These are phyloP conservation scores for Yamadazyma endophytica DNA, from an alignment of 805 yeast species.

Conservation along the genomic window DNA sequence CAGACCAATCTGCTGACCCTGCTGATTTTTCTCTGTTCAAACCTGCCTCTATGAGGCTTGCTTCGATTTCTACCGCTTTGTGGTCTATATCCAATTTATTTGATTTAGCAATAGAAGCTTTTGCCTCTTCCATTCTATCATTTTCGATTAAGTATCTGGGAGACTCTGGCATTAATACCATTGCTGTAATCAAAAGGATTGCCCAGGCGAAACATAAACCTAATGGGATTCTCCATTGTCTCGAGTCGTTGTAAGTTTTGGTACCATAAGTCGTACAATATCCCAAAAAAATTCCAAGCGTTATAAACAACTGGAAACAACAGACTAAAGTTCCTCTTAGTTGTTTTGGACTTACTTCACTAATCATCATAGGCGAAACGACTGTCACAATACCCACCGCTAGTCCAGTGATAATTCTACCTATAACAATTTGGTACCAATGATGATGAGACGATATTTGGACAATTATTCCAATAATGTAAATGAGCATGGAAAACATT, in stretches of 20 bases:
- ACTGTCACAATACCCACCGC: conserved; percentile 74
- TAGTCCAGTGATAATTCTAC: conserved; percentile 62
- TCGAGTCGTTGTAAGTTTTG: conserved; percentile 38
- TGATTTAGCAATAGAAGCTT: conserved; percentile 49
- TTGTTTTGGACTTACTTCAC: conserved; percentile 67
- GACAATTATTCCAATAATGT: conserved; percentile 56
- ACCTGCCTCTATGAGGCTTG: conserved; percentile 54
- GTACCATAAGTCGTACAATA: conserved; percentile 66
- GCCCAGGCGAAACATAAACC: conserved; percentile 55
- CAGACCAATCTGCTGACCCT: conserved; percentile 64
- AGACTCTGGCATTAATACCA: conserved; percentile 64
- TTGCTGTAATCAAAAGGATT: conserved; percentile 43
- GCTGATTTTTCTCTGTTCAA: conserved; percentile 58
- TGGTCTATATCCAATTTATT: conserved; percentile 54
- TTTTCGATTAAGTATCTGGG: conserved; percentile 59
- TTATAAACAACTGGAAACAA: conserved; percentile 65
- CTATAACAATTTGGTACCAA: conserved; percentile 65
- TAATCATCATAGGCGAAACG: conserved; percentile 60
- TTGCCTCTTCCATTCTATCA: conserved; percentile 50
- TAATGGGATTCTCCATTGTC: conserved; percentile 68
- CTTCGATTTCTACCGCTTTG: conserved; percentile 50
- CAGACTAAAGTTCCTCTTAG: conserved; percentile 70
- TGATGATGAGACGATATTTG: conserved; percentile 51
- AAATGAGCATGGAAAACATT: conserved; percentile 49
- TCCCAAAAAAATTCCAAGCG: conserved; percentile 69